Percentiles rank a stretch among this genome's conserved stretches.
Conservation (phyloP, 805 yeast genomes). For the Priceomyces fermenticarens region DNA sequence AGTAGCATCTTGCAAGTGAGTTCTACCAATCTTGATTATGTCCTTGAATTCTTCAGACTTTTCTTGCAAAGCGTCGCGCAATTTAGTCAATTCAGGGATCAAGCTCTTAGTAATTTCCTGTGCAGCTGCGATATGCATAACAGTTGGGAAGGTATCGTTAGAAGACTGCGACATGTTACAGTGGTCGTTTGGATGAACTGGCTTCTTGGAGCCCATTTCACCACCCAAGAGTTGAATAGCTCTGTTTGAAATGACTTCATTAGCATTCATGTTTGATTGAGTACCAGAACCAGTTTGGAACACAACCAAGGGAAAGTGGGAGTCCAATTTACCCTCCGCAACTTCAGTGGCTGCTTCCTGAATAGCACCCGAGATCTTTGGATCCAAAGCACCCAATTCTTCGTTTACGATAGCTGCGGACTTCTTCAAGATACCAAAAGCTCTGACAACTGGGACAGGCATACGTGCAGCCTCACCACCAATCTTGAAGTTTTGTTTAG, state of each 20-base stretch:
- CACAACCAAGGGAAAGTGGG: slow-evolving; percentile 96
- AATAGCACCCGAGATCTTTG: slow-evolving; percentile 79
- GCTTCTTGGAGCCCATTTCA: slow-evolving; percentile 82
- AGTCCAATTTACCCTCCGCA: slow-evolving; percentile 82
- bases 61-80: slow-evolving; percentile 72
- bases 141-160: slow-evolving; percentile 98
- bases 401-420: slow-evolving; percentile 92
- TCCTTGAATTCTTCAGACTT: slow-evolving; percentile 81
- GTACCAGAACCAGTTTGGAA: slow-evolving; percentile 99
- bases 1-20: slow-evolving; percentile 98
- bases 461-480: slow-evolving; percentile 89
- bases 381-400: slow-evolving; percentile 75
- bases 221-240: slow-evolving; percentile 97
- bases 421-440: slow-evolving; percentile 91
- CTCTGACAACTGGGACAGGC: slow-evolving; percentile 87
- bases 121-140: slow-evolving; percentile 99
- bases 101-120: slow-evolving; percentile 74
- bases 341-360: slow-evolving; percentile 95
- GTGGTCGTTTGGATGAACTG: slow-evolving; percentile 98
- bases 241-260: slow-evolving; percentile 97
- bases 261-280: slow-evolving; percentile 98
- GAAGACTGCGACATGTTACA: slow-evolving; percentile 98
- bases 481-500: slow-evolving; percentile 89
- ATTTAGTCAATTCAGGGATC: slow-evolving; percentile 73
- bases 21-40: slow-evolving; percentile 98